A percentile compares a stretch with the other conserved stretches of the same genome.
These are phyloP conservation scores for Domatiomyces globalis DNA, from an alignment of 2,329 filamentous ascomycete genomes.

Conservation along the genomic window DNA sequence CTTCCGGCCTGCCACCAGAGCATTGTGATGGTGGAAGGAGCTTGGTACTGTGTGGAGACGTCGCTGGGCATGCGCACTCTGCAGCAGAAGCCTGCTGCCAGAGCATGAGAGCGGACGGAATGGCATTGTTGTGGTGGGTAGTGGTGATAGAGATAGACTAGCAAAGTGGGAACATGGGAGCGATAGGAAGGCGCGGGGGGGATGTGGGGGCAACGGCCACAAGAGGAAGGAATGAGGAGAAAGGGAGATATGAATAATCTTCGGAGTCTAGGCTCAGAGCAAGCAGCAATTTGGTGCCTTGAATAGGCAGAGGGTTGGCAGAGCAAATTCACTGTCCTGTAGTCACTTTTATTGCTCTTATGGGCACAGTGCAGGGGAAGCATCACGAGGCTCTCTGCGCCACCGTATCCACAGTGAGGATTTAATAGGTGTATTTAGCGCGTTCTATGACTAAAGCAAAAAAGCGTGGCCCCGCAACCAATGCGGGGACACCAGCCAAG, in stretches of 20 bases:
- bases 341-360: not conserved
- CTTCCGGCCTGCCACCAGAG: constrained; percentile 25
- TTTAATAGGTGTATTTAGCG: not conserved
- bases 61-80: not conserved
- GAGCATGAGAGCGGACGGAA: not conserved
- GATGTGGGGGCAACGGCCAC: not conserved
- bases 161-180: too few relatives aligned
- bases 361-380: not conserved
- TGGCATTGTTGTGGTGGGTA: not conserved
- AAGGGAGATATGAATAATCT: not conserved
- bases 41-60: not conserved
- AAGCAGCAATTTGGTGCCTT: not conserved
- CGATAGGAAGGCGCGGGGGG: not conserved
- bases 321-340: not conserved
- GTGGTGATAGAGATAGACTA: not conserved
- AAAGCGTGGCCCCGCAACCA: not conserved
- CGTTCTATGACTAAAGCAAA: not conserved
- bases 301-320: not conserved
- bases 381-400: not conserved
- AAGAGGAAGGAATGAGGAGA: not conserved
- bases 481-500: not conserved
- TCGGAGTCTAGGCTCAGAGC: not conserved
- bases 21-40: constrained; percentile 9
- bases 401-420: not conserved
- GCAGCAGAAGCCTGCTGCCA: not conserved